phyloP scores from a whole-genome alignment of 2,329 filamentous ascomycete genomes.

The Sclerotinia borealis region DNA sequence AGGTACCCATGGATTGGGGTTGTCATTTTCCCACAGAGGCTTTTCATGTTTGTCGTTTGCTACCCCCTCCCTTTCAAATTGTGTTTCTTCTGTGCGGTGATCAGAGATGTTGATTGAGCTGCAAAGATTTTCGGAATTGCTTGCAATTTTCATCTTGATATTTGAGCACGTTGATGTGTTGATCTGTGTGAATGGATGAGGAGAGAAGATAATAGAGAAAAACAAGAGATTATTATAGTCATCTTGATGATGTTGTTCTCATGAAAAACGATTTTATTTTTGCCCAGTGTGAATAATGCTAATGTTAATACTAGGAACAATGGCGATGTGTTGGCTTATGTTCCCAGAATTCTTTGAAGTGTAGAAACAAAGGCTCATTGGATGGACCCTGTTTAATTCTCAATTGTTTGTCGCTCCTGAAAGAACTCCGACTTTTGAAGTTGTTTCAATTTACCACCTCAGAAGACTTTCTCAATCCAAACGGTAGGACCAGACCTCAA shows the following conservation, averaged over 20 bases:
- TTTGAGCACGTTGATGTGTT: neutral
- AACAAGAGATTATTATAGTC: neutral
- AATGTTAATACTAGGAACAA: neutral
- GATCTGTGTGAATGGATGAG: neutral
- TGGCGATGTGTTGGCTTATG: neutral
- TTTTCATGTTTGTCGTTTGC: neutral
- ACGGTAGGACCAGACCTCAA: no score
- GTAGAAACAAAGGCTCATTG: neutral
- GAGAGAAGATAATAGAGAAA: neutral
- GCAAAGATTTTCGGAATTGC: neutral
- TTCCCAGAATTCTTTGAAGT: no score
- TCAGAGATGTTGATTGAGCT: neutral
- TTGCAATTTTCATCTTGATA: neutral
- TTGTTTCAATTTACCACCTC: no score
- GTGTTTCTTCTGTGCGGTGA: neutral
- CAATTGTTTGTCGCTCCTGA: neutral
- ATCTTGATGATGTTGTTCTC: neutral
- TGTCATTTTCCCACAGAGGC: neutral
- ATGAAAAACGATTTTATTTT: neutral
- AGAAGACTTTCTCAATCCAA: no score
- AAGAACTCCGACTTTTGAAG: no score
- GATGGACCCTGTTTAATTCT: no score
- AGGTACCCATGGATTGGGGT: neutral
- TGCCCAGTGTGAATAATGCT: neutral
- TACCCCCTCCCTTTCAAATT: no score